Percentiles rank a stretch among this genome's conserved stretches.
Evolutionary conservation across 2,329 filamentous ascomycete species (phyloP).

Genomic region (Orbilia quercus): DNA sequence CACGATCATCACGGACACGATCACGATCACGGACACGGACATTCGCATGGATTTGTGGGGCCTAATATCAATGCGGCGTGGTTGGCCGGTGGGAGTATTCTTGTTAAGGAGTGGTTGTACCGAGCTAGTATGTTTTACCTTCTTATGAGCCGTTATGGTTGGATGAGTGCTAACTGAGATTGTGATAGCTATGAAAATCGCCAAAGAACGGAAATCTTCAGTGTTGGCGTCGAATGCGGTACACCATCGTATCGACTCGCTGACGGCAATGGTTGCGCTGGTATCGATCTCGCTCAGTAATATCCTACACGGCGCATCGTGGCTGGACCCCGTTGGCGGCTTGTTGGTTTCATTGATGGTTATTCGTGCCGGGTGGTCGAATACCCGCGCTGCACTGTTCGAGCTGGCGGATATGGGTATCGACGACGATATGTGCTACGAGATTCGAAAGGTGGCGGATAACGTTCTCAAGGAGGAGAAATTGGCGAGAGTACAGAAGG

Average conservation of each 20-base stretch:
- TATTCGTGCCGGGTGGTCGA: constrained; percentile 86
- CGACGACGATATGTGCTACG: constrained; percentile 72
- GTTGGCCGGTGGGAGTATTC: constrained; percentile 88
- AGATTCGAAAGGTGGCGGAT: constrained; percentile 68
- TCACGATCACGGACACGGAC: constrained; percentile 68
- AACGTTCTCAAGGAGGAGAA: constrained; percentile 73
- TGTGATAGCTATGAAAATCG: constrained; percentile 79
- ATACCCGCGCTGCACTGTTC: constrained; percentile 82
- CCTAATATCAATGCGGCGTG: constrained; percentile 95
- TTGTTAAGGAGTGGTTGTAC: constrained; percentile 97
- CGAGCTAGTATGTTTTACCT: constrained; percentile 80
- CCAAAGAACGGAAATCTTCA: constrained; percentile 90
- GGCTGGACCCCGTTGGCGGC: constrained; percentile 94
- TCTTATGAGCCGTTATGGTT: not conserved
- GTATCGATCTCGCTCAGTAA: constrained; percentile 90
- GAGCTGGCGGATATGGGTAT: constrained; percentile 93
- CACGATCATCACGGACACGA: constrained; percentile 65
- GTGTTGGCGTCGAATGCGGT: constrained; percentile 95
- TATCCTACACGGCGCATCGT: constrained; percentile 82
- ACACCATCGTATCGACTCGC: constrained; percentile 94
- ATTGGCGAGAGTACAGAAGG: constrained; percentile 66
- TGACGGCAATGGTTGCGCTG: constrained; percentile 93
- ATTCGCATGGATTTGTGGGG: constrained; percentile 72
- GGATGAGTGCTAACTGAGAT: constrained; percentile 50
- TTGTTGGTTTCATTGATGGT: constrained; percentile 93